These are phyloP conservation scores for Micractinium sp. DNA, from an alignment of 139 green algal genomes.

Conservation along the genomic window DNA sequence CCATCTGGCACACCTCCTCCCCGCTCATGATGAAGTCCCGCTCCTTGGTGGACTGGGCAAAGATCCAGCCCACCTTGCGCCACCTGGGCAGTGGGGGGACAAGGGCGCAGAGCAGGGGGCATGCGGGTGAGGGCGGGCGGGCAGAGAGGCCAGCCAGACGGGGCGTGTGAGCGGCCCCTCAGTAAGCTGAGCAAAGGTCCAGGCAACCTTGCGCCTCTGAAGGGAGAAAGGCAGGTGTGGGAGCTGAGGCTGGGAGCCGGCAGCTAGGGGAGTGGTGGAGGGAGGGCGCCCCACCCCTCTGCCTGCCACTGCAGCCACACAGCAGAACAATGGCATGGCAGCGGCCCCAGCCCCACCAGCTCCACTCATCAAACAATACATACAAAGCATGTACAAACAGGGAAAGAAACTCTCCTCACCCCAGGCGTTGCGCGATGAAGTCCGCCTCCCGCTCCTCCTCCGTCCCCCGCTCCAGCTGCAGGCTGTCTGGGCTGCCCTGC, in stretches of 20 bases:
- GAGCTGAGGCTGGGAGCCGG: too few species aligned
- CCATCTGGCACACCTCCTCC: slow-evolving; percentile 84
- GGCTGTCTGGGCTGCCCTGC: slow-evolving; percentile 59
- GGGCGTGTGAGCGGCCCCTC: background rate
- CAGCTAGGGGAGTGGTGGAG: too few species aligned
- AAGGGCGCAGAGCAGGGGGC: background rate
- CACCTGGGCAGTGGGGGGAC: slow-evolving; percentile 30
- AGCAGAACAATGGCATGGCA: background rate
- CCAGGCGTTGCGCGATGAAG: slow-evolving; percentile 67
- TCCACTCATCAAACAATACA: too few species aligned
- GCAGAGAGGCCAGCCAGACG: background rate
- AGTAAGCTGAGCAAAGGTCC: background rate
- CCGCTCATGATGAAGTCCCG: slow-evolving; percentile 88
- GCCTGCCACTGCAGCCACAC: background rate
- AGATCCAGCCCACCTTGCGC: slow-evolving; percentile 91
- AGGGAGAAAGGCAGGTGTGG: too few species aligned
- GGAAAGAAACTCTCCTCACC: slow-evolving; percentile 32
- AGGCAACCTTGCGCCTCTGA: background rate
- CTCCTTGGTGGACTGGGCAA: slow-evolving; percentile 81
- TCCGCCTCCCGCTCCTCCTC: slow-evolving; percentile 74
- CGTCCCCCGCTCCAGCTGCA: slow-evolving; percentile 65
- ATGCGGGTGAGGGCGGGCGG: too few species aligned
- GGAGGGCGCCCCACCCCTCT: too few species aligned
- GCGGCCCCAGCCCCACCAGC: too few species aligned
- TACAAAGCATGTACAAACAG: too few species aligned